A percentile compares a stretch with the other conserved stretches of the same genome.
phyloP scores from a whole-genome alignment of 179 eudicot species.

The Kewa caespitosa region DNA sequence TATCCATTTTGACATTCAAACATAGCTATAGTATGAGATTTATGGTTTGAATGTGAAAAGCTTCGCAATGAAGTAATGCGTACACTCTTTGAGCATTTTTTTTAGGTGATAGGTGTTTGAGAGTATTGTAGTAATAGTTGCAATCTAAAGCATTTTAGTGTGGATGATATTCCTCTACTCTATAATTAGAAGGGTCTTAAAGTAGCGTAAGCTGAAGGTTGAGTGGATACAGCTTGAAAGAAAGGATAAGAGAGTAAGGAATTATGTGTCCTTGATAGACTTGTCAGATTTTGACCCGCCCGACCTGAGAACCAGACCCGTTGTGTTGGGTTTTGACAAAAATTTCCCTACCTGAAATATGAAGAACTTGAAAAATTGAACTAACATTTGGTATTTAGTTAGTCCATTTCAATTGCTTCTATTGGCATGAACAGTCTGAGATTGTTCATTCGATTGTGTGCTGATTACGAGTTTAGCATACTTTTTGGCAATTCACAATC shows the following conservation, averaged over 20 bases:
- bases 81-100: neutral
- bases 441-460: neutral
- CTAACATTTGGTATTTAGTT: too few species aligned
- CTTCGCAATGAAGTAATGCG: neutral
- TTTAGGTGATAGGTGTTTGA: neutral
- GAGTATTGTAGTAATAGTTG: neutral
- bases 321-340: neutral
- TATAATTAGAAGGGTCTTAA: neutral
- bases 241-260: neutral
- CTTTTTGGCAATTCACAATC: too few species aligned
- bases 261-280: too few species aligned
- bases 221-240: neutral
- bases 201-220: neutral
- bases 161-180: neutral
- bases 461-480: too few species aligned
- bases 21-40: too few species aligned
- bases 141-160: neutral
- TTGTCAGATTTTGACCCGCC: too few species aligned
- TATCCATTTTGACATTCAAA: too few species aligned
- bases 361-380: neutral
- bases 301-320: neutral
- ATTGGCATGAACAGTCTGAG: neutral
- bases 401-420: neutral
- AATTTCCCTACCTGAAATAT: neutral
- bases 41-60: slow-evolving; percentile 1